phyloP scores from a whole-genome alignment of 2,329 filamentous ascomycete species.

The Trichoderma afroharzianum region DNA sequence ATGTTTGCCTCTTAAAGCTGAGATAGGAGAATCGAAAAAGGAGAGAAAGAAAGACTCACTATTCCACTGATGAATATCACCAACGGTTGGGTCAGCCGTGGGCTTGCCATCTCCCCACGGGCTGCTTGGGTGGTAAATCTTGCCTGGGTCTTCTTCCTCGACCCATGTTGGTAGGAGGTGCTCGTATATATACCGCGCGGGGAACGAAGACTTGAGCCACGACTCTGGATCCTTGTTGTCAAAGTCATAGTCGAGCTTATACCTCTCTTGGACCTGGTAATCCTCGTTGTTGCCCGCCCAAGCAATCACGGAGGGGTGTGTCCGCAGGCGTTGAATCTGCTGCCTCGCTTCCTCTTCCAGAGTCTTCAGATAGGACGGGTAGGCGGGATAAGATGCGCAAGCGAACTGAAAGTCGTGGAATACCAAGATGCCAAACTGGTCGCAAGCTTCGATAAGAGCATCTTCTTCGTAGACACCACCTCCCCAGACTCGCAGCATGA shows the following conservation, averaged over 20 bases:
- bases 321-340: slow-evolving; percentile 57
- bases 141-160: slow-evolving; percentile 56
- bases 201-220: slow-evolving; percentile 77
- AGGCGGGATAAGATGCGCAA: slow-evolving; percentile 62
- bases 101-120: slow-evolving; percentile 64
- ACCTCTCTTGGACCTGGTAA: slow-evolving; percentile 71
- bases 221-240: slow-evolving; percentile 66
- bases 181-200: slow-evolving; percentile 77
- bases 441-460: slow-evolving; percentile 63
- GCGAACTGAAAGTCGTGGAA: slow-evolving; percentile 75
- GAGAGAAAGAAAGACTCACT: slow-evolving; percentile 15
- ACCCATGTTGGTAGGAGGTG: slow-evolving; percentile 67
- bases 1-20: background rate
- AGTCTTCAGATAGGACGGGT: slow-evolving; percentile 53
- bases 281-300: slow-evolving; percentile 82
- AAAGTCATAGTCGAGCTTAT: slow-evolving; percentile 66
- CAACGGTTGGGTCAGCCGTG: slow-evolving; percentile 61
- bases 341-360: slow-evolving; percentile 58
- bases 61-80: slow-evolving; percentile 76
- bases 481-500: slow-evolving; percentile 29
- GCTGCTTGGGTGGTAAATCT: slow-evolving; percentile 69
- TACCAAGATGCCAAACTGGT: slow-evolving; percentile 64
- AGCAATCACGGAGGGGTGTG: slow-evolving; percentile 66
- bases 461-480: slow-evolving; percentile 53
- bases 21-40: background rate